These are phyloP conservation scores for Delonix regia DNA, from an alignment of 306 rosid species.

Conservation along the genomic window DNA sequence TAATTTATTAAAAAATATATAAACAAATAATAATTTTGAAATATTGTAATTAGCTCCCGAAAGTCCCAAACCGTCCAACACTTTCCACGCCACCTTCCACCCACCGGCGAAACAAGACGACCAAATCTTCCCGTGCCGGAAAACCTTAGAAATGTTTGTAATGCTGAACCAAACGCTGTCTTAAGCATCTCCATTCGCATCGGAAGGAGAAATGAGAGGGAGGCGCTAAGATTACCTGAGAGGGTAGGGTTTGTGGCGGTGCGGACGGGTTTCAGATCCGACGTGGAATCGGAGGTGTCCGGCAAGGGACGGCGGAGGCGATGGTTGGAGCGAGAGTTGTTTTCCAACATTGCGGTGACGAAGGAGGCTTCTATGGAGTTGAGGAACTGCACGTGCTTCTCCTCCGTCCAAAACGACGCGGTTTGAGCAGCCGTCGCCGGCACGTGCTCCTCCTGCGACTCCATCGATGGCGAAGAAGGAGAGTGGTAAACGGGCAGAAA, in stretches of 20 bases:
- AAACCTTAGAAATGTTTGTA: not conserved
- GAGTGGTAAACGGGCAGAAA: too few relatives aligned
- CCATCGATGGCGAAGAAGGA: not conserved
- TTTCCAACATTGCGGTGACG: conserved; percentile 65
- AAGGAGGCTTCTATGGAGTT: conserved; percentile 84
- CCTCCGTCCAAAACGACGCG: conserved; percentile 64
- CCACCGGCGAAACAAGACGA: not conserved
- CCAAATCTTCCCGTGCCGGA: not conserved
- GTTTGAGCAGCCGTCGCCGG: conserved; percentile 4
- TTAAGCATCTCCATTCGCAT: not conserved
- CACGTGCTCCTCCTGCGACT: not conserved
- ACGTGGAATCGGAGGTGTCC: conserved; percentile 70
- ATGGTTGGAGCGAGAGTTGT: conserved; percentile 21
- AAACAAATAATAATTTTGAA: too few relatives aligned
- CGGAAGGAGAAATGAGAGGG: not conserved
- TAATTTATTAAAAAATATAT: too few relatives aligned
- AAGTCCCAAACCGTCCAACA: not conserved
- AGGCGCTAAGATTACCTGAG: conserved; percentile 47
- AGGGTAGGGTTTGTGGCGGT: conserved; percentile 32
- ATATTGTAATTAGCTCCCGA: too few relatives aligned
- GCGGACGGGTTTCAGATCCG: conserved; percentile 49
- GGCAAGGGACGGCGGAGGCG: conserved; percentile 69
- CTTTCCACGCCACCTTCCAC: not conserved
- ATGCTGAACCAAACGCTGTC: not conserved
- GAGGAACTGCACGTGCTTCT: conserved; percentile 72